Evolutionary conservation across 129 eudicot genomes (phyloP), one percentile per base, ranked within the genome.

Genomic region (Glebionis coronaria): DNA sequence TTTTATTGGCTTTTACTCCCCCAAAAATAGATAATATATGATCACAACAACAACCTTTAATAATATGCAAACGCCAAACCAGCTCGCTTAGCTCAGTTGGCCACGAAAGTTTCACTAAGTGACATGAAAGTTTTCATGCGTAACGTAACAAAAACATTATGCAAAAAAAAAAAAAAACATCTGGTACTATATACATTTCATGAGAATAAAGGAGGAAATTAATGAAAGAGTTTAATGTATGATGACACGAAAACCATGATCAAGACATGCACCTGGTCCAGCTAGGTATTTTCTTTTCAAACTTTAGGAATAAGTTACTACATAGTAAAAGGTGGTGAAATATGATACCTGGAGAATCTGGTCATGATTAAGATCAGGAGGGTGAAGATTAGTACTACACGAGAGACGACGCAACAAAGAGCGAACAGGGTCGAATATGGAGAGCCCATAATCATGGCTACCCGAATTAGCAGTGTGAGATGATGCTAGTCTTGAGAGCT

Each of bases 351-450:
- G 73, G 58, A 74, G 67, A 47, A 56, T 66, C 14, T 65, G 73
- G 29, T 35, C 42, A 5, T 56, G 62, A 0, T 31, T 31, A 31
- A 4, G 40, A 31, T 35, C 65, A 73, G 71, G 71, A 42, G 63
- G 80, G 69, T 68, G 72, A 58, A 65, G 10, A 51, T 28, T 57
- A 61, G 31, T 31, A 67, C 61, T 69, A 69, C 18, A 15, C 9
- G 79, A 47, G 72, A 67, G 56, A 45, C 73, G 63, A 28, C 20
- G 9, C 47, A 45, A 12, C 59, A 84, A 20, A 10, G 72, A 44
- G n/a, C 96, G 87, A 60, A 88, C 21, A 7, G 82, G 82, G 61
- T 88, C 98, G 64, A 92, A 79, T 73, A 88, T 78, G 38, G 98
- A 88, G 40, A 60, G 55, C 1, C 95, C 95, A 61, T 78, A 80